Percentiles rank a stretch among this genome's conserved stretches.
These are phyloP conservation scores for Pyrenophora graminea DNA, from an alignment of 2,329 filamentous ascomycete genomes.

Conservation along the genomic window DNA sequence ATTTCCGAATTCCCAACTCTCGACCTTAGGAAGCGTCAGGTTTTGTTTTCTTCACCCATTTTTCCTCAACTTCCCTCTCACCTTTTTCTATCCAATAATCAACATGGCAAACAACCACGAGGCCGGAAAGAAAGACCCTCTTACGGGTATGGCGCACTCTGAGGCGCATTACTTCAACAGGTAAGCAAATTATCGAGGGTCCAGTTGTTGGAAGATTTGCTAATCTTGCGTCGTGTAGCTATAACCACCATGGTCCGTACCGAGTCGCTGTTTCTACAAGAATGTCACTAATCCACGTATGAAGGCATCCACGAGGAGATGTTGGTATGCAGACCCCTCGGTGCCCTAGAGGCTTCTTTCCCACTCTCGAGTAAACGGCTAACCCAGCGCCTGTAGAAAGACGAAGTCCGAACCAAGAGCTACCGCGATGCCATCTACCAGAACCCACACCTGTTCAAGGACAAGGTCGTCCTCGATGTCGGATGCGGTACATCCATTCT, in stretches of 20 bases:
- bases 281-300: conserved; percentile 47
- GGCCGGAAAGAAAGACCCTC: conserved; percentile 37
- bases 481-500: conserved; percentile 97
- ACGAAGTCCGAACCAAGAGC: conserved; percentile 93
- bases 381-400: conserved; percentile 67
- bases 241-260: conserved; percentile 91
- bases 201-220: conserved; percentile 26
- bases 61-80: conserved; percentile 6
- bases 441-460: conserved; percentile 91
- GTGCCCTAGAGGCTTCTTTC: conserved; percentile 10
- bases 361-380: conserved; percentile 8
- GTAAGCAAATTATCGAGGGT: conserved; percentile 55
- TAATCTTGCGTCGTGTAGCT: conserved; percentile 62
- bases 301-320: conserved; percentile 96
- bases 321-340: conserved; percentile 69
- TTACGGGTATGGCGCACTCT: conserved; percentile 82
- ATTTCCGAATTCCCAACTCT: conserved; percentile 33
- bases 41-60: conserved; percentile 12
- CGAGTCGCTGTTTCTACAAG: conserved; percentile 35
- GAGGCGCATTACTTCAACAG: conserved; percentile 99
- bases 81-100: conserved; percentile 1
- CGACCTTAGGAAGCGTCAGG: conserved; percentile 16
- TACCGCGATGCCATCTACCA: conserved; percentile 98
- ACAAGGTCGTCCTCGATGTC: conserved; percentile 93
- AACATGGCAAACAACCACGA: conserved; percentile 36